Evolutionary conservation across 768 basidiomycete species (phyloP), one percentile per base, ranked within the genome.

Genomic region (Lentinula raphanica): DNA sequence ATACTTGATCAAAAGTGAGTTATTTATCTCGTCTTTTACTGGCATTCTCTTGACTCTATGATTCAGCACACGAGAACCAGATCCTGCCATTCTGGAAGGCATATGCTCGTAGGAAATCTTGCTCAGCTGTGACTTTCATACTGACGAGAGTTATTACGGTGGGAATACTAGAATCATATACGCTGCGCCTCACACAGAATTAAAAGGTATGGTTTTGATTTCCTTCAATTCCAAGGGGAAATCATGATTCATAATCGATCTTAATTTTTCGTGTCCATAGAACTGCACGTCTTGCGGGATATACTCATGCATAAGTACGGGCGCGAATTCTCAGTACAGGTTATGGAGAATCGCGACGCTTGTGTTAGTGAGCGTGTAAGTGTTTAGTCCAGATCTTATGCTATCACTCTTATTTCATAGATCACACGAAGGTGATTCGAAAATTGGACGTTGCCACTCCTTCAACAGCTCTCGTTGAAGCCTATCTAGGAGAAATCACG

Each of bases 221-320:
- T n/a, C 9, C 42, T 19, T 44, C 42, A 3, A 23, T 44, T 8
- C 2, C 42, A n/a, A n/a, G n/a, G n/a, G n/a, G n/a, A n/a, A n/a
- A n/a, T n/a, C n/a, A n/a, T n/a, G n/a, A n/a, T n/a, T n/a, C n/a
- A n/a, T n/a, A 28, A 28, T 13, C 46, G 2, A 12, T 11, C 23
- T 17, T 15, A 15, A 21, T 28, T 48, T 19, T 6, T 19, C 23
- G 7, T 27, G 38, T 50, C 19, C 28, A 36, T 58, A 94, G 94
- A 98, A 68, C 80, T 99, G 38, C 92, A 97, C 63, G 76, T 93
- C 36, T 72, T 98, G 53, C 86, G 97, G 56, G 95, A 98, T 69
- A 83, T 98, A 69, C 80, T 99, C 58, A 91, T 95, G 89, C 91
- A 94, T 69, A 97, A 97, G 74, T 97, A 87, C 68, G 94, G 96